Percentiles rank a stretch among this genome's conserved stretches.
Evolutionary conservation across 225 moss, liverwort and hornwort species (phyloP).

Genomic region (Climacium dendroides): DNA sequence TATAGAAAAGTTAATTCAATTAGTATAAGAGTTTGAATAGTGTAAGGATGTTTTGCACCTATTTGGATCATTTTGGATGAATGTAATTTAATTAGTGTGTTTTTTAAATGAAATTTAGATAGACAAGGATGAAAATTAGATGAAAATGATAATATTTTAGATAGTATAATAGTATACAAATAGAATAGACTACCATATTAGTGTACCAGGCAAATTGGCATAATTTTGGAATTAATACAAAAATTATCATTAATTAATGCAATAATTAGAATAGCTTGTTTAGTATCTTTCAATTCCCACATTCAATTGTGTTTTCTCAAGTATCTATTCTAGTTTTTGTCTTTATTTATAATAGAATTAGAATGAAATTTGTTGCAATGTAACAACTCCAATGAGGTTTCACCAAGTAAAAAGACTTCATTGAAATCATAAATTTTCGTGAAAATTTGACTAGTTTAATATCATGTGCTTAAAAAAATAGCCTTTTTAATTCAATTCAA

Average conservation of each 20-base stretch:
- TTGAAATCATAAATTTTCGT: not conserved
- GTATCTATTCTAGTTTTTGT: accelerated
- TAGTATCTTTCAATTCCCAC: not conserved
- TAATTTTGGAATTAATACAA: too few species aligned
- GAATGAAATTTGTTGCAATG: accelerated
- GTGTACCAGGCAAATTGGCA: accelerated
- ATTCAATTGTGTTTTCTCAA: not conserved
- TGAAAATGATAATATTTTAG: not conserved
- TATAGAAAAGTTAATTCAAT: too few species aligned
- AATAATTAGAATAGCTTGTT: accelerated
- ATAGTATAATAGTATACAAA: not conserved
- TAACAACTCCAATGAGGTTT: not conserved
- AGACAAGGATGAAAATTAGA: too few species aligned
- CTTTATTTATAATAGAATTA: too few species aligned
- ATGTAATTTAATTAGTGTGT: not conserved
- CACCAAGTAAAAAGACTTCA: accelerated
- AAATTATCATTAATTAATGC: not conserved
- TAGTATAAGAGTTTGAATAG: too few species aligned
- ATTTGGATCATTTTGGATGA: not conserved
- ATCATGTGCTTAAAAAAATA: not conserved
- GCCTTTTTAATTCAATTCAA: not conserved
- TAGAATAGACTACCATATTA: not conserved
- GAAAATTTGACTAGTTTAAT: not conserved
- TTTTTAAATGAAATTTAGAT: too few species aligned
- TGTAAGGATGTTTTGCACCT: not conserved